A percentile compares a stretch with the other conserved stretches of the same genome.
Evolutionary conservation across 2,329 filamentous ascomycete genomes (phyloP).

Genomic region (Bisporella sp.): DNA sequence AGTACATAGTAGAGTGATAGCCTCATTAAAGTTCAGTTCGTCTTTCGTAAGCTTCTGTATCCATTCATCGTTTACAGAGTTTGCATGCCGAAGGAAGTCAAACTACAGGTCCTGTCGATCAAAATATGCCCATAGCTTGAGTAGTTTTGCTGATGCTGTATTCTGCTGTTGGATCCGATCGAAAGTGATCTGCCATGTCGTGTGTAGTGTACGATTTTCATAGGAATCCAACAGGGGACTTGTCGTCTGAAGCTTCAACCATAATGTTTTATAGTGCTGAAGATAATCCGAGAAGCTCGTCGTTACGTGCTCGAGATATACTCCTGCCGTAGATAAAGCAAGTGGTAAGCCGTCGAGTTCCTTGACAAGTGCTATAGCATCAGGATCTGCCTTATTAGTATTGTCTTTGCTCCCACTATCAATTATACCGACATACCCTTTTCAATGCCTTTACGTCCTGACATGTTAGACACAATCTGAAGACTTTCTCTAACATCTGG

Average conservation of each 20-base stretch:
- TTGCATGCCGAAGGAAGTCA: conserved; percentile 30
- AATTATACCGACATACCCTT: conserved; percentile 15
- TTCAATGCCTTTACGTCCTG: conserved; percentile 11
- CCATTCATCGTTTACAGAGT: conserved; percentile 7
- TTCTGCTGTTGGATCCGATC: conserved; percentile 27
- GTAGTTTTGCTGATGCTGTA: conserved; percentile 14
- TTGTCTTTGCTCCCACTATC: conserved; percentile 2
- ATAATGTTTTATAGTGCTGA: conserved; percentile 11
- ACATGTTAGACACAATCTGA: conserved; percentile 18
- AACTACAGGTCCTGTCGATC: conserved; percentile 38
- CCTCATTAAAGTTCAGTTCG: conserved; percentile 8
- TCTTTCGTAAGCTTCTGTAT: conserved; percentile 8
- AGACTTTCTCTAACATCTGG: conserved; percentile 11
- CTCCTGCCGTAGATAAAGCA: conserved; percentile 4
- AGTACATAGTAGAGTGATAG: conserved; percentile 8
- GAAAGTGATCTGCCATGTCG: conserved; percentile 20
- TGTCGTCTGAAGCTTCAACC: conserved; percentile 7
- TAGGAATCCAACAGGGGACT: conserved; percentile 10
- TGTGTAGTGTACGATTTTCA: conserved; percentile 9
- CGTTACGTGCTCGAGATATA: conserved; percentile 6
- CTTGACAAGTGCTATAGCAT: conserved; percentile 7
- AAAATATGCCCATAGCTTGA: no score
- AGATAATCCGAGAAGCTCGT: conserved; percentile 13
- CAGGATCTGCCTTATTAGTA: neutral
- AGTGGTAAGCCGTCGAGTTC: conserved; percentile 6